Evolutionary conservation across 371 early-diverging fungal species (phyloP).

Genomic region (Mortierella sp.): DNA sequence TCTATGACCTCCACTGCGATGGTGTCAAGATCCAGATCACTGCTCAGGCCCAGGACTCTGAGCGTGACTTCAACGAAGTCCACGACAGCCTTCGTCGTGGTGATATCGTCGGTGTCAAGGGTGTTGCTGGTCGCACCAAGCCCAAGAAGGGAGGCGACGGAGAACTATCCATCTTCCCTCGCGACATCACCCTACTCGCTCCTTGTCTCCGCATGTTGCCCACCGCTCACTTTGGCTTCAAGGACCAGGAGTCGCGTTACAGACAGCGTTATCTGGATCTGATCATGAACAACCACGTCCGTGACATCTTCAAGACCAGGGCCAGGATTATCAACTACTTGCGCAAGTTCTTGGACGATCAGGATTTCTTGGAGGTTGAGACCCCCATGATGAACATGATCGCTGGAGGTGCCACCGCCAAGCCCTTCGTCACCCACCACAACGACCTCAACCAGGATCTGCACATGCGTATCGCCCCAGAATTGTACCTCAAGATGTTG

Average conservation of each 20-base stretch:
- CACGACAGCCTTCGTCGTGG: constrained; percentile 94
- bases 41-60: constrained; percentile 86
- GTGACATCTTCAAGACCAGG: constrained; percentile 94
- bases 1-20: constrained; percentile 96
- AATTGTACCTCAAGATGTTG: constrained; percentile 97
- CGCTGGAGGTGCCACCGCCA: constrained; percentile 99
- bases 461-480: constrained; percentile 99
- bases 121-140: constrained; percentile 95
- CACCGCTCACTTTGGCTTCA: constrained; percentile 96
- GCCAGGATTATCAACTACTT: constrained; percentile 95
- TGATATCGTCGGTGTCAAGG: constrained; percentile 98
- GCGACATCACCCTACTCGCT: constrained; percentile 86
- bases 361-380: constrained; percentile 99
- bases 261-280: constrained; percentile 99
- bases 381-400: constrained; percentile 99
- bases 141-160: constrained; percentile 72
- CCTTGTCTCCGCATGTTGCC: constrained; percentile 99
- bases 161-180: constrained; percentile 97
- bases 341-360: constrained; percentile 93
- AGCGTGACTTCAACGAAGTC: constrained; percentile 82
- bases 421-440: constrained; percentile 99
- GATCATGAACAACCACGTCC: constrained; percentile 97
- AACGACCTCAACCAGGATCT: constrained; percentile 99
- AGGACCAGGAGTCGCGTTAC: constrained; percentile 96
- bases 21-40: constrained; percentile 96